These are phyloP conservation scores for Neoboletus brunneissimus DNA, from an alignment of 768 basidiomycete genomes.

Conservation along the genomic window DNA sequence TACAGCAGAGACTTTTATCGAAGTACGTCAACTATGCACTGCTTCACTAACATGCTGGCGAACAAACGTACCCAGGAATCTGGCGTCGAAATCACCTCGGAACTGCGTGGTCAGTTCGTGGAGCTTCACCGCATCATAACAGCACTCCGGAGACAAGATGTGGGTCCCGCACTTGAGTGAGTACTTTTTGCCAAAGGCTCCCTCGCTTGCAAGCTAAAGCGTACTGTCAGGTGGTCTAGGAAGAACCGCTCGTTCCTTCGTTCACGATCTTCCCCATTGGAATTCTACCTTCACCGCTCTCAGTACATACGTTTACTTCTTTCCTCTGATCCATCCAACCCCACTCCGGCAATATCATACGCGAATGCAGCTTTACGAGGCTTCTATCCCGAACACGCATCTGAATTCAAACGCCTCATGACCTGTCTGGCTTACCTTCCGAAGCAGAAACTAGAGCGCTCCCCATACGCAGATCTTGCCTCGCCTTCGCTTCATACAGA, in stretches of 20 bases:
- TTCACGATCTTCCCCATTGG: conserved; percentile 72
- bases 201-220: neutral
- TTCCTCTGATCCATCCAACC: conserved; percentile 55
- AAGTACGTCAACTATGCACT: conserved; percentile 42
- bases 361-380: conserved; percentile 62
- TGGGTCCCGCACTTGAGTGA: conserved; percentile 76
- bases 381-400: conserved; percentile 59
- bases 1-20: conserved; percentile 69
- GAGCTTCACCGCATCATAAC: conserved; percentile 72
- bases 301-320: conserved; percentile 82
- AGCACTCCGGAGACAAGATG: conserved; percentile 61
- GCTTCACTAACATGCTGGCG: neutral
- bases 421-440: conserved; percentile 72
- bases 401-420: conserved; percentile 70
- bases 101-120: conserved; percentile 55
- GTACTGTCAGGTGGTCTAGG: conserved; percentile 68
- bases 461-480: conserved; percentile 74
- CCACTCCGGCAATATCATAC: conserved; percentile 66
- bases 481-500: conserved; percentile 71
- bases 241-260: conserved; percentile 64
- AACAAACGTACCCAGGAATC: conserved; percentile 54
- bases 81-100: conserved; percentile 49
- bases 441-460: conserved; percentile 56
- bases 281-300: conserved; percentile 88
- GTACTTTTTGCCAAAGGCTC: conserved; percentile 20